Percentiles rank a stretch among this genome's conserved stretches.
phyloP scores from a whole-genome alignment of 2,329 filamentous ascomycete species.

The Fusarium gaditjirri region DNA sequence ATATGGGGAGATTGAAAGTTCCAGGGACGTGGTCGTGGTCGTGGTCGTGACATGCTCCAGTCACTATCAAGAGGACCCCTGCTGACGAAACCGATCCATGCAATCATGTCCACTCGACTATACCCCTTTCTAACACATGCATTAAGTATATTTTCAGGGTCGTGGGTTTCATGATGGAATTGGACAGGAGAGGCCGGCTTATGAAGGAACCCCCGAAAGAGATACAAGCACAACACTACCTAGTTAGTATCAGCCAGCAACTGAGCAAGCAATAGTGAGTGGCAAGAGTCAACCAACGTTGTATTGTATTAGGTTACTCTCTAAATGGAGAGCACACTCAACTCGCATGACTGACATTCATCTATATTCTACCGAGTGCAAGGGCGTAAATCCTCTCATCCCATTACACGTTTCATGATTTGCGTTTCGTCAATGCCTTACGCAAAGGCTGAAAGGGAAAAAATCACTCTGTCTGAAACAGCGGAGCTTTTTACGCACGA shows the following conservation, averaged over 20 bases:
- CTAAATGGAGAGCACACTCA: background rate
- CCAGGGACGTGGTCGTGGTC: slow-evolving; percentile 39
- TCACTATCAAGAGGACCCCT: slow-evolving; percentile 28
- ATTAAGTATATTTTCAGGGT: slow-evolving; percentile 31
- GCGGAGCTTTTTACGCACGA: slow-evolving; percentile 21
- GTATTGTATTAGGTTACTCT: background rate
- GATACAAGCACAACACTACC: background rate
- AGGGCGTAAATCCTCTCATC: slow-evolving; percentile 21
- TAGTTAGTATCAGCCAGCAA: background rate
- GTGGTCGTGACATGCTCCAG: slow-evolving; percentile 39
- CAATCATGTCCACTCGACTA: slow-evolving; percentile 25
- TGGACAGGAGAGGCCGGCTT: slow-evolving; percentile 8
- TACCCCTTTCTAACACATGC: slow-evolving; percentile 33
- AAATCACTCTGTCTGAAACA: slow-evolving; percentile 43
- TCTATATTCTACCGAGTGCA: slow-evolving; percentile 10
- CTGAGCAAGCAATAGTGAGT: background rate
- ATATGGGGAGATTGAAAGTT: slow-evolving; percentile 36
- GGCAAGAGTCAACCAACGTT: background rate
- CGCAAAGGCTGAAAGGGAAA: background rate
- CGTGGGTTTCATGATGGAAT: slow-evolving; percentile 41
- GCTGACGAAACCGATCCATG: slow-evolving; percentile 33
- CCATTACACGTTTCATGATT: slow-evolving; percentile 37
- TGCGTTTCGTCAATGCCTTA: slow-evolving; percentile 41
- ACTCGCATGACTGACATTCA: background rate
- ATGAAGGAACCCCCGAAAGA: slow-evolving; percentile 18